Conservation (phyloP, 805 yeast species). For the Zygoascus tannicola region DNA sequence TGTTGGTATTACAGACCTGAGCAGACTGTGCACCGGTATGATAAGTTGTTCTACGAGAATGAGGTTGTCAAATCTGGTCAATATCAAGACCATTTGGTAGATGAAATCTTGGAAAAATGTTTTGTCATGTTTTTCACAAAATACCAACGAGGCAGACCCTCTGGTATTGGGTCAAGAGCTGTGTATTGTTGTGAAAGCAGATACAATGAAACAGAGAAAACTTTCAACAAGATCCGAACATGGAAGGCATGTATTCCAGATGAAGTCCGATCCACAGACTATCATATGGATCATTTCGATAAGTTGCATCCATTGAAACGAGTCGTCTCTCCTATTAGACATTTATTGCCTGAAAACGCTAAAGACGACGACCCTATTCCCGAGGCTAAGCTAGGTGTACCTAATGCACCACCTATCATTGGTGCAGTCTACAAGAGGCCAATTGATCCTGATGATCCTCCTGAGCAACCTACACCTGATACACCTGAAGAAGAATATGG, state of each 20-base stretch:
- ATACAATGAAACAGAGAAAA: slow-evolving; percentile 82
- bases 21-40: slow-evolving; percentile 91
- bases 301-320: slow-evolving; percentile 64
- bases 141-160: slow-evolving; percentile 89
- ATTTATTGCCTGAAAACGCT: slow-evolving; percentile 67
- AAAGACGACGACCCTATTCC: slow-evolving; percentile 67
- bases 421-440: slow-evolving; percentile 85
- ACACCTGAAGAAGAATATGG: slow-evolving; percentile 4
- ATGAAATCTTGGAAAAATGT: slow-evolving; percentile 86
- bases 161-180: slow-evolving; percentile 55
- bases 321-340: slow-evolving; percentile 76
- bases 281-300: slow-evolving; percentile 51
- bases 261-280: slow-evolving; percentile 66
- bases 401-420: slow-evolving; percentile 86
- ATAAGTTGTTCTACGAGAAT: slow-evolving; percentile 80
- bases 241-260: slow-evolving; percentile 99
- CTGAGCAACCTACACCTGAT: slow-evolving; percentile 18
- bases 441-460: slow-evolving; percentile 65
- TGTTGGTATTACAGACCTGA: slow-evolving; percentile 98
- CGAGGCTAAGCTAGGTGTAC: slow-evolving; percentile 69
- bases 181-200: slow-evolving; percentile 91
- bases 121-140: slow-evolving; percentile 91
- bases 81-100: slow-evolving; percentile 85
- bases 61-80: slow-evolving; percentile 97
- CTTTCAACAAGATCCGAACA: slow-evolving; percentile 89